Percentiles rank a stretch among this genome's conserved stretches.
Evolutionary conservation across 2,329 filamentous ascomycete genomes (phyloP).

Genomic region (Leptographium lundbergii): DNA sequence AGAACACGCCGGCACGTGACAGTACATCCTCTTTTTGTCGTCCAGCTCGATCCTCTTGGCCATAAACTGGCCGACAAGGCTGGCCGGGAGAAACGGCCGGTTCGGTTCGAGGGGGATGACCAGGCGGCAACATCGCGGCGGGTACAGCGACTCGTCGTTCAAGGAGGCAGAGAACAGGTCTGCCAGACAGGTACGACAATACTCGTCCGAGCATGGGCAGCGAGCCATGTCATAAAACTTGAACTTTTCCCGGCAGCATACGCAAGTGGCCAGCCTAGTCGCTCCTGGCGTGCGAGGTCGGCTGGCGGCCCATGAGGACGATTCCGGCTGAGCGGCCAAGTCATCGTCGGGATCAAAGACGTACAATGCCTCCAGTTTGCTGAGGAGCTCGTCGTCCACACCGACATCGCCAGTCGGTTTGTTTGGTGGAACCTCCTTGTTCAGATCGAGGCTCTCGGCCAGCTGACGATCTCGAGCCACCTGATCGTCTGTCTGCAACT

Average conservation of each 20-base stretch:
- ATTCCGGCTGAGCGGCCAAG: neutral
- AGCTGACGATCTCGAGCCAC: slow-evolving; percentile 6
- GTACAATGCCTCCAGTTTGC: neutral
- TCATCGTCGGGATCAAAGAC: neutral
- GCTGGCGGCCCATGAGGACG: neutral
- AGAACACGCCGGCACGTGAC: slow-evolving; percentile 28
- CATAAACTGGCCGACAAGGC: slow-evolving; percentile 24
- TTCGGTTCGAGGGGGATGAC: slow-evolving; percentile 24
- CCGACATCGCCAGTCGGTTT: neutral
- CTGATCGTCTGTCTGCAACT: slow-evolving; percentile 7
- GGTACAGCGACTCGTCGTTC: slow-evolving; percentile 38
- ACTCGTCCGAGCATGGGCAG: slow-evolving; percentile 31
- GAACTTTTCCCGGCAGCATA: slow-evolving; percentile 3
- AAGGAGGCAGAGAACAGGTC: slow-evolving; percentile 30
- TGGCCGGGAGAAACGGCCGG: slow-evolving; percentile 21
- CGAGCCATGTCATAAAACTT: neutral
- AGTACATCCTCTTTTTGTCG: slow-evolving; percentile 36
- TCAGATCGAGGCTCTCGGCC: slow-evolving; percentile 1
- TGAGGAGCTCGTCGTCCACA: neutral
- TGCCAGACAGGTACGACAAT: slow-evolving; percentile 36
- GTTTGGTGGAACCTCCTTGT: neutral
- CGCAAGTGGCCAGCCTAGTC: slow-evolving; percentile 3
- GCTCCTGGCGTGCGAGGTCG: neutral
- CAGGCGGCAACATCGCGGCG: slow-evolving; percentile 38
- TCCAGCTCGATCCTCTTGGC: slow-evolving; percentile 35